phyloP scores from a whole-genome alignment of 1,284 basidiomycete species.

The Microbotryum violaceum region DNA sequence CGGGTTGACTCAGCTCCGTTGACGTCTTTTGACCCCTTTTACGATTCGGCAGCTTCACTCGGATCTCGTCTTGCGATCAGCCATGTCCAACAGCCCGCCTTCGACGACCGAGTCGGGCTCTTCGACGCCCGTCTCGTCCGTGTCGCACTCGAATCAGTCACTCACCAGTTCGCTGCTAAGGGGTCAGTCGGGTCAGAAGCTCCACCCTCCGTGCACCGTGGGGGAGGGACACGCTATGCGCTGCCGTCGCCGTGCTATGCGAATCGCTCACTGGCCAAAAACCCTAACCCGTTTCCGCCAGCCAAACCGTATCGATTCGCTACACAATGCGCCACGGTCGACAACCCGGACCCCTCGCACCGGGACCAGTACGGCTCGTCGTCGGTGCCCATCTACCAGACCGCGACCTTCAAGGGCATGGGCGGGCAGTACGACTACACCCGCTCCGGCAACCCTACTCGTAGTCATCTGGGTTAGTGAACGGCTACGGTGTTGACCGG shows the following conservation, averaged over 20 bases:
- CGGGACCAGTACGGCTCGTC: constrained; percentile 95
- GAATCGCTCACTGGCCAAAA: not conserved
- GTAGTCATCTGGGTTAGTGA: constrained; percentile 75
- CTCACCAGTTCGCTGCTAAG: constrained; percentile 21
- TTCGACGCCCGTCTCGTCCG: constrained; percentile 7
- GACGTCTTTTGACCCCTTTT: not conserved
- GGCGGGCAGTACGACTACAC: constrained; percentile 78
- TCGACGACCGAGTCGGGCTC: constrained; percentile 2
- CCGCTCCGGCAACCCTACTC: constrained; percentile 91
- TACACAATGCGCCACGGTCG: constrained; percentile 76
- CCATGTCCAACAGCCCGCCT: not conserved
- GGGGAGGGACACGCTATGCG: not conserved
- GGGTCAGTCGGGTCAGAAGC: not conserved
- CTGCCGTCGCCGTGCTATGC: not conserved
- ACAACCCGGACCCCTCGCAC: constrained; percentile 58
- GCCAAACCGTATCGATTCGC: constrained; percentile 29
- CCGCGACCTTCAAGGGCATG: constrained; percentile 95
- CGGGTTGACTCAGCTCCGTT: constrained; percentile 1
- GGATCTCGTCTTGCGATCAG: not conserved
- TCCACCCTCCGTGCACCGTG: not conserved
- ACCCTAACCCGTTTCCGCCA: not conserved
- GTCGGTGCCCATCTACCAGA: constrained; percentile 94
- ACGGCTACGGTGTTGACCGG: too few relatives aligned
- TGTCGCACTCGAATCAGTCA: constrained; percentile 1
- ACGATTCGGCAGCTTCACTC: not conserved